Percentiles rank a stretch among this genome's conserved stretches.
Evolutionary conservation across 2,329 filamentous ascomycete genomes (phyloP).

Genomic region (Xylariaceae sp.): DNA sequence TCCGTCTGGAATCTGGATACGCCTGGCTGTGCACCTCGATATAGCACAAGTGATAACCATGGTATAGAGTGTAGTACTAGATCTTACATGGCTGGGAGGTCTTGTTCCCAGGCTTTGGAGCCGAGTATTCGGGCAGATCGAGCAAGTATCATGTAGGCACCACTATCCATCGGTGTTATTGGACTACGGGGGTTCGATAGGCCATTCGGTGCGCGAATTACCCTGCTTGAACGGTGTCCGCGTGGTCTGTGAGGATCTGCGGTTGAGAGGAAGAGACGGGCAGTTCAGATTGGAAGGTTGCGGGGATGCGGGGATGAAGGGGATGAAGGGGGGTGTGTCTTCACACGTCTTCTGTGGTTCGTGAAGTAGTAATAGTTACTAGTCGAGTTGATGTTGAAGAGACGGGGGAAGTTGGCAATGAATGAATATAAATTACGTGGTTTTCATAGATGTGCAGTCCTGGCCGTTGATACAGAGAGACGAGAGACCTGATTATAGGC

Average conservation of each 20-base stretch:
- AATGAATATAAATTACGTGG: neutral
- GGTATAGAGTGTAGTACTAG: neutral
- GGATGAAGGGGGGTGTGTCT: too few relatives aligned
- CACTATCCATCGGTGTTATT: neutral
- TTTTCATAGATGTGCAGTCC: neutral
- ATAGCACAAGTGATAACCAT: too few relatives aligned
- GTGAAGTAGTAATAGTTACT: neutral
- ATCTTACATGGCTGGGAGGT: neutral
- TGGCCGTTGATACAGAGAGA: too few relatives aligned
- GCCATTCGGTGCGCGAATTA: neutral
- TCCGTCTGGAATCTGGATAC: too few relatives aligned
- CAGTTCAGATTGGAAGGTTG: neutral
- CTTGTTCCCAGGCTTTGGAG: neutral
- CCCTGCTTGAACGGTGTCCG: conserved; percentile 1
- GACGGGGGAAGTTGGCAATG: neutral
- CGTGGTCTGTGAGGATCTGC: neutral
- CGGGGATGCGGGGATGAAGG: conserved; percentile 7
- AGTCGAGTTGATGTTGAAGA: conserved; percentile 11
- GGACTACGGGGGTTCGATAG: neutral
- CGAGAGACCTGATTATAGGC: too few relatives aligned
- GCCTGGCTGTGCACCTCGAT: too few relatives aligned
- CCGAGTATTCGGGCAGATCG: neutral
- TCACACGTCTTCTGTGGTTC: too few relatives aligned
- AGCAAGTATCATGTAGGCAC: neutral
- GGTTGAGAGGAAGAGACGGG: neutral